Base-by-base conservation (phyloP, 805 yeast species). In the Zygotorulaspora danielsina region DNA sequence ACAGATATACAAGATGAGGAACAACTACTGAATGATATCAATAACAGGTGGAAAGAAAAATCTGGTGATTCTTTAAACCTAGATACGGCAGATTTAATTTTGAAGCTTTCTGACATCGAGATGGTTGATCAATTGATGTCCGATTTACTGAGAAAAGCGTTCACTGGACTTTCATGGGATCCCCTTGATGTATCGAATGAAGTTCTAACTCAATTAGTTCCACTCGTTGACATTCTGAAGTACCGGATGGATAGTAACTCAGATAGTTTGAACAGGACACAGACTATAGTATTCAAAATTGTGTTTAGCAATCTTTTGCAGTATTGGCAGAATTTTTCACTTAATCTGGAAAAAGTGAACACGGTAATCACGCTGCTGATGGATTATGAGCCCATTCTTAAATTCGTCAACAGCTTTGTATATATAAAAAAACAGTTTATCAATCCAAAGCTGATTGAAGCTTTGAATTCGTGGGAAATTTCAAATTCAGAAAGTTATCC, bases 391-490 rank as follows among this genome's bases (percentile, higher is more conserved):
- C 27, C 43, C 2, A 33, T 54, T 1, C 24, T 58, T n/a, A 42
- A 38, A 15, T 57, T 48, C 32, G 50, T 53, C 12, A 42, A 38
- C 19, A 44, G 51, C 32, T 42, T 34, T 12, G 49, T 59, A 3
- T 52, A 53, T 30, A 36, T 75, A 10, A 33, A 63, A 3, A 39
- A 51, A 5, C 52, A 50, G 2, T 53, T 57, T 4, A 51, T 78
- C 2, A 36, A 59, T 0, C 76, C 77, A 0, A 65, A 61, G 22
- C 51, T 78, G 3, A 27, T 49, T 0, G 16, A 44, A 2, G 64
- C 59, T 0, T 54, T 76, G 5, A 42, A 53, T 3, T 44, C 48
- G 1, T 73, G 78, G 78, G 46, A 57, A 6, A 11, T 30, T 7
- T 29, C 39, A 17, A 11, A 21, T 5, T 20, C 16, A 8, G 20